Evolutionary conservation across 2,329 filamentous ascomycete species (phyloP), one percentile per base, ranked within the genome.

Genomic region (Fusarium lyarnte): DNA sequence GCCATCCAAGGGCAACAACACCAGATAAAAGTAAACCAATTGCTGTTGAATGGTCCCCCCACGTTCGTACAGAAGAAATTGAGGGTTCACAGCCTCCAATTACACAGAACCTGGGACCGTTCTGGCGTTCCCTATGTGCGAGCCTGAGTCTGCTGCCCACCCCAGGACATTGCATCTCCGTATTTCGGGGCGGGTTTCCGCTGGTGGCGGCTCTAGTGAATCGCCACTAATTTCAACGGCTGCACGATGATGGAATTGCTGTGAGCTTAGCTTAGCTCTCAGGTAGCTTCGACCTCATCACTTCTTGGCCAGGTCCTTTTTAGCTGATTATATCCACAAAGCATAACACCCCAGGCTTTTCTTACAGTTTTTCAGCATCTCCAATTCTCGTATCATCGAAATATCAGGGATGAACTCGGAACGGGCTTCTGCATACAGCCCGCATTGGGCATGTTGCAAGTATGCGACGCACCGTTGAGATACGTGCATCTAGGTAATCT

Each of bases 201-300:
- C 49, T 55, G 54, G 54, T 70, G 54, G 66, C 61, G 61, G 54
- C 39, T 58, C 57, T 71, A 73, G 55, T 49, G 17, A 51, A 69
- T 64, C 63, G 70, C 70, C 70, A 73, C 70, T 74, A 73, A 73
- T 73, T 72, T 74, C 66, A 73, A 73, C 70, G 70, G 70, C 70
- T 73, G 70, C 70, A 73, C 58, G 17, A 73, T 73, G 70, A 73
- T 73, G 70, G 70, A 73, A 67, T 71, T 60, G 23, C 33, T 55
- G 46, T 42, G n/a, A 53, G 42, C 42, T 49, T 66, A 60, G 59
- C 33, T 52, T 53, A 39, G 49, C 33, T 39, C 49, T 38, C 8
- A 53, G 23, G 33, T 29, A 29, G 23, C 59, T 64, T 54, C 36
- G 25, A 58, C 21, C 43, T 51, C 17, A 36, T 39, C 33, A 41